These are phyloP conservation scores for Lolium perenne DNA, from an alignment of 176 grass and related monocot genomes.

Conservation along the genomic window DNA sequence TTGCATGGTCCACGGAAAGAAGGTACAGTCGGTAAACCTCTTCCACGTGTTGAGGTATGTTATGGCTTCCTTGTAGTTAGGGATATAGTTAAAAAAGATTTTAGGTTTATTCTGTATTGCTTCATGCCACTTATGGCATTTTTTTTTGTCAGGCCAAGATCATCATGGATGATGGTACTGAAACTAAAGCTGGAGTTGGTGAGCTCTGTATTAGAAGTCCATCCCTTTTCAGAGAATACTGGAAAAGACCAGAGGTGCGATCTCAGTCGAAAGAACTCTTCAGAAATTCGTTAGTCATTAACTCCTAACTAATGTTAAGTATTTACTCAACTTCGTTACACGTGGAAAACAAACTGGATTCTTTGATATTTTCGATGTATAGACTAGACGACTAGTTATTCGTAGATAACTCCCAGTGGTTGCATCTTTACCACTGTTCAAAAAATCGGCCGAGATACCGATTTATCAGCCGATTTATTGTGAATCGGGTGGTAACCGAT, in stretches of 20 bases:
- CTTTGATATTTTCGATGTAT: neutral
- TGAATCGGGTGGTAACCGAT: no score
- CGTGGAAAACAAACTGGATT: neutral
- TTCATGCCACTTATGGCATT: conserved; percentile 19
- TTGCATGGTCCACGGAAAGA: conserved; percentile 83
- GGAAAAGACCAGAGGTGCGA: conserved; percentile 79
- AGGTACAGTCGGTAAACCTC: conserved; percentile 87
- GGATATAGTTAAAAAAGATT: conserved; percentile 1
- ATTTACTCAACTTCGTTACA: conserved; percentile 12
- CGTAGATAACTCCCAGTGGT: neutral
- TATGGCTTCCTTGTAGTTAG: conserved; percentile 32
- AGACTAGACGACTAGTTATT: neutral
- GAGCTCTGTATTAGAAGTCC: conserved; percentile 97
- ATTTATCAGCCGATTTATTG: no score
- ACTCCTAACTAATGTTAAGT: conserved; percentile 6
- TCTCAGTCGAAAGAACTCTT: conserved; percentile 16
- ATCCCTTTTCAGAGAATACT: conserved; percentile 94
- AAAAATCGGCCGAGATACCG: no score
- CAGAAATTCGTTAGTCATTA: neutral
- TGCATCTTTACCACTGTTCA: conserved; percentile 23
- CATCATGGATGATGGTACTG: conserved; percentile 70
- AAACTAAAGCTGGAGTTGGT: conserved; percentile 69
- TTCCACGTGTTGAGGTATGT: conserved; percentile 85
- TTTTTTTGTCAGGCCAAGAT: conserved; percentile 71
- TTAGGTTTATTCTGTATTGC: conserved; percentile 35